These are phyloP conservation scores for Gossypium thurberi DNA, from an alignment of 345 rosid genomes.

Conservation along the genomic window DNA sequence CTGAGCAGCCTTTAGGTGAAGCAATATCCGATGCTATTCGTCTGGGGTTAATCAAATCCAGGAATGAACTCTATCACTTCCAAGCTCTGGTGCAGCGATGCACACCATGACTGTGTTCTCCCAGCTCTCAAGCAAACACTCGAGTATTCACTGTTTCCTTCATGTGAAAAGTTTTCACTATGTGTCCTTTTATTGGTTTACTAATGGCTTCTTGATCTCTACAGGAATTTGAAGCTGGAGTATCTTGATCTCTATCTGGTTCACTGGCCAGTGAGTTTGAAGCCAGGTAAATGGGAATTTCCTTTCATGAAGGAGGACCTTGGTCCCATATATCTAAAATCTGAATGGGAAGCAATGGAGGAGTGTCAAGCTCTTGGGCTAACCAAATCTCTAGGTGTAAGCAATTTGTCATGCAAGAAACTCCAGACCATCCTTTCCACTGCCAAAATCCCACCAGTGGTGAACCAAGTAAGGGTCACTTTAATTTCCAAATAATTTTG, in stretches of 20 bases:
- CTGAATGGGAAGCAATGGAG: constrained; percentile 42
- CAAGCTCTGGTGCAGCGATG: constrained; percentile 33
- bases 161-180: neutral
- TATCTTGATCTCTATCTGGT: constrained; percentile 30
- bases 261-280: constrained; percentile 24
- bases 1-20: constrained; percentile 32
- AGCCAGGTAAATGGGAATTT: neutral
- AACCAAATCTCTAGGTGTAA: constrained; percentile 32
- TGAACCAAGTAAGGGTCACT: constrained; percentile 26
- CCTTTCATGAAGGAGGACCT: constrained; percentile 19
- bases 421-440: constrained; percentile 23
- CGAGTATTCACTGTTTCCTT: neutral
- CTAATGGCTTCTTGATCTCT: neutral
- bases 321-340: constrained; percentile 14
- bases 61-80: constrained; percentile 34
- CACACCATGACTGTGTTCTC: constrained; percentile 22
- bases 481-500: neutral
- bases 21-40: constrained; percentile 33
- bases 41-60: constrained; percentile 22
- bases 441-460: constrained; percentile 29
- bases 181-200: neutral
- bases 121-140: constrained; percentile 25
- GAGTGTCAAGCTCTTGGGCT: constrained; percentile 30
- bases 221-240: constrained; percentile 27
- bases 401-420: constrained; percentile 34